Evolutionary conservation across 2,329 filamentous ascomycete species (phyloP).

Genomic region (Akanthomyces uredinophilus): DNA sequence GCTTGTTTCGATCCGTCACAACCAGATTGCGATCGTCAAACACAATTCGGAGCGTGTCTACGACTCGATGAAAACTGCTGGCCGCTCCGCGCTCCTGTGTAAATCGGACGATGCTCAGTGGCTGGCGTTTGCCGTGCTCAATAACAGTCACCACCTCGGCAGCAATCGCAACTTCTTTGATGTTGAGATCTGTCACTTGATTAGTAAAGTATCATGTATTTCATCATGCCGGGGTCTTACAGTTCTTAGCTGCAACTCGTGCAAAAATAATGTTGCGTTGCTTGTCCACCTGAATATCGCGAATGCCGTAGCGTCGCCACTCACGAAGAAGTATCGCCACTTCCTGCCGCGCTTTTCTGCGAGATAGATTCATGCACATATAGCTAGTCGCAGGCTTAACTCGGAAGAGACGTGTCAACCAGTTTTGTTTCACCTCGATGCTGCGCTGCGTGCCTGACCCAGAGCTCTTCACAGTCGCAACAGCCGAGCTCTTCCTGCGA

Average conservation of each 20-base stretch:
- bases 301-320: constrained; percentile 78
- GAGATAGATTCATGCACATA: constrained; percentile 67
- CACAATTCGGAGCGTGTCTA: constrained; percentile 68
- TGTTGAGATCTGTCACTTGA: constrained; percentile 57
- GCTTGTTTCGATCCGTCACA: constrained; percentile 61
- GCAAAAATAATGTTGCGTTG: constrained; percentile 74
- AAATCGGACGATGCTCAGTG: constrained; percentile 76
- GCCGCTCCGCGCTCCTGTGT: constrained; percentile 89
- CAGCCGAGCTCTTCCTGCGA: constrained; percentile 19
- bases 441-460: constrained; percentile 40
- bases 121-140: constrained; percentile 72
- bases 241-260: constrained; percentile 69
- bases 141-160: constrained; percentile 85
- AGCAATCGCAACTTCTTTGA: constrained; percentile 85
- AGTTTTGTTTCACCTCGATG: constrained; percentile 70
- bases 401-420: constrained; percentile 83
- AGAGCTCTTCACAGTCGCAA: constrained; percentile 29
- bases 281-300: constrained; percentile 73
- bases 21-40: constrained; percentile 62
- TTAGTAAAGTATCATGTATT: not conserved
- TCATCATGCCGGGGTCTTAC: constrained; percentile 46
- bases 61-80: constrained; percentile 78
- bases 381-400: constrained; percentile 76
- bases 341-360: constrained; percentile 69
- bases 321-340: constrained; percentile 69